Evolutionary conservation across 192 early-diverging fungal species (phyloP), one percentile per base, ranked within the genome.

Genomic region (Coemansia sp.): DNA sequence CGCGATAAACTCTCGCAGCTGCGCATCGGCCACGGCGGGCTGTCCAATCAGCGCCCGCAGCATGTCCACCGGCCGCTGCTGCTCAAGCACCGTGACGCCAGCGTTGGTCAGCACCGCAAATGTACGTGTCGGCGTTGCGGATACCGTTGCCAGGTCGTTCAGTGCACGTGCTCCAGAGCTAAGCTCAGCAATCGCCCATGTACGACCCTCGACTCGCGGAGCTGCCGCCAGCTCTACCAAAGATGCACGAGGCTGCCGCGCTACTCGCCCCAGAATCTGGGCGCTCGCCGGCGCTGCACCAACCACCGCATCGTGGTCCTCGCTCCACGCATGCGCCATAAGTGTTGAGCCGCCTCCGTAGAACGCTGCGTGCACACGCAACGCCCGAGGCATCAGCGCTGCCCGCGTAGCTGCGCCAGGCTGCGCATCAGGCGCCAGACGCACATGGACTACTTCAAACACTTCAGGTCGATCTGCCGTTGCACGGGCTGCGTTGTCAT

Each of bases 1-100:
- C 39, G 68, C 63, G 19, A 88, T 71, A 67, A 89, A 88, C 37
- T 75, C 72, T 54, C 60, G 50, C 25, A 86, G 71, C 39, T 83
- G 76, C 17, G 59, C 59, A 8, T 74, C 73, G n/a, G 71, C 58
- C 3, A 72, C 57, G 14, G 76, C 52, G 1, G 76, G 73, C 43
- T 84, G 73, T 2, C 75, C 50, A 17, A 94, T 59, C 17, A 95
- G 61, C 48, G 84, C 63, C 22, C 84, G 72, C 6, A 94, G 67
- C 66, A 89, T 81, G 62, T 95, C 93, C 7, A 93, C 79, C 12
- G 92, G 93, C 32, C 93, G 73, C 24, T 89, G 88, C 70, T 94
- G 90, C 22, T 82, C 72, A 25, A 91, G 74, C 3, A 89, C 70
- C 4, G 66, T 82, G 38, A 89, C 63, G 10, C 94, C 93, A 14